Percentiles rank a stretch among this genome's conserved stretches.
Evolutionary conservation across 768 basidiomycete genomes (phyloP).

Genomic region (Dioszegia crocea): DNA sequence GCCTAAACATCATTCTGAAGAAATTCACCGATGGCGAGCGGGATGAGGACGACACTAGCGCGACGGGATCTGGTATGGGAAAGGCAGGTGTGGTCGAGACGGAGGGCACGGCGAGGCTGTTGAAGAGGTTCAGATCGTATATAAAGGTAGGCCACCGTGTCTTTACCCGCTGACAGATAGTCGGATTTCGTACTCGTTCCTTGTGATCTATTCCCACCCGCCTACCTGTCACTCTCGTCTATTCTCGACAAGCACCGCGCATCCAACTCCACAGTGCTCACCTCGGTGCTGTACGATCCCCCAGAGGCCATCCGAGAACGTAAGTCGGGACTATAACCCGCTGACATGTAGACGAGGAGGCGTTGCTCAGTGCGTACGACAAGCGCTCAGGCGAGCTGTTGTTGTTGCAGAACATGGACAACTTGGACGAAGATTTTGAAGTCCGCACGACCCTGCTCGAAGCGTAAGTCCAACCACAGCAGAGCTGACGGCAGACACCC

Average conservation of each 20-base stretch:
- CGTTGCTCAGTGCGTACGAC: conserved; percentile 63
- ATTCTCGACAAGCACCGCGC: conserved; percentile 76
- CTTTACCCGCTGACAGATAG: conserved; percentile 22
- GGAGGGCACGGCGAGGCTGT: conserved; percentile 51
- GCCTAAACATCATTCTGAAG: conserved; percentile 70
- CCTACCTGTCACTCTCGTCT: conserved; percentile 62
- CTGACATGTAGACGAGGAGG: conserved; percentile 71
- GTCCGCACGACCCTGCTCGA: conserved; percentile 36
- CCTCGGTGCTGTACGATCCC: conserved; percentile 49
- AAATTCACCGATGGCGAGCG: conserved; percentile 54
- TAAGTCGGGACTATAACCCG: conserved; percentile 50
- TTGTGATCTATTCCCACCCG: conserved; percentile 82
- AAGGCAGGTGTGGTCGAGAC: conserved; percentile 7
- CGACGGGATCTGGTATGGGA: conserved; percentile 7
- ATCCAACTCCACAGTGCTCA: conserved; percentile 37
- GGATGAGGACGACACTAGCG: conserved; percentile 39
- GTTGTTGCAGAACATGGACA: conserved; percentile 6
- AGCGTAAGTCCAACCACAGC: conserved; percentile 62
- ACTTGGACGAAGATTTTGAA: conserved; percentile 1
- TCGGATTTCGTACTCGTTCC: conserved; percentile 83
- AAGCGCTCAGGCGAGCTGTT: background rate
- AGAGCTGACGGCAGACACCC: conserved; percentile 59
- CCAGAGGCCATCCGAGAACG: conserved; percentile 44
- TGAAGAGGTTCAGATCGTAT: conserved; percentile 69
- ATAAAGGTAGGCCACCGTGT: conserved; percentile 55